phyloP scores from a whole-genome alignment of 768 basidiomycete genomes.

The Sporobolomyces pararoseus region DNA sequence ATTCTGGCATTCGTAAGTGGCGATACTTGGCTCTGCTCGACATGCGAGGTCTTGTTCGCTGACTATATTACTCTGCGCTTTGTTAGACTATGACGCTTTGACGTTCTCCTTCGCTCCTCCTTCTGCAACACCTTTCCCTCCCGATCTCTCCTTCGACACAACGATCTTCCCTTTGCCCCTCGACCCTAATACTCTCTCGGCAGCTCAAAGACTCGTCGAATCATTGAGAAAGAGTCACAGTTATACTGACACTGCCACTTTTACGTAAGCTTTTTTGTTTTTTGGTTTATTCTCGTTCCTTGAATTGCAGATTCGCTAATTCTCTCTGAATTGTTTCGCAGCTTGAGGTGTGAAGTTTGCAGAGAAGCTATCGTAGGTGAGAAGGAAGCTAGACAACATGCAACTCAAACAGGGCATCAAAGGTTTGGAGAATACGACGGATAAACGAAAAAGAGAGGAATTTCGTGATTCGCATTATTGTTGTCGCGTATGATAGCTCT shows the following conservation, averaged over 20 bases:
- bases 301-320: not conserved
- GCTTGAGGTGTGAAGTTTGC: conserved; percentile 59
- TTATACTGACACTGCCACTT: conserved; percentile 81
- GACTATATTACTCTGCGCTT: not conserved
- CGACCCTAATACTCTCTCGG: conserved; percentile 58
- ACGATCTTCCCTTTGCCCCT: conserved; percentile 50
- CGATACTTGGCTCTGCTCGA: conserved; percentile 21
- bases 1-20: conserved; percentile 74
- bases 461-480: too few relatives aligned
- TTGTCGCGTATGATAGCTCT: too few relatives aligned
- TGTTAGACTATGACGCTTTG: conserved; percentile 74
- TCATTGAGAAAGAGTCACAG: conserved; percentile 65
- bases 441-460: too few relatives aligned
- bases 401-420: conserved; percentile 77
- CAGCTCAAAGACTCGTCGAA: conserved; percentile 65
- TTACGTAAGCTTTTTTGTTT: conserved; percentile 55
- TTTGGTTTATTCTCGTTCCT: not conserved
- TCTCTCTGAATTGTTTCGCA: conserved; percentile 2
- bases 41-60: too few relatives aligned
- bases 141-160: conserved; percentile 72
- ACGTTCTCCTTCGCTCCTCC: conserved; percentile 73
- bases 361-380: conserved; percentile 84
- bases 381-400: conserved; percentile 85
- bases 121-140: conserved; percentile 39
- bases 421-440: conserved; percentile 63